phyloP scores from a whole-genome alignment of 345 rosid genomes.

The Eucalyptus pumila region DNA sequence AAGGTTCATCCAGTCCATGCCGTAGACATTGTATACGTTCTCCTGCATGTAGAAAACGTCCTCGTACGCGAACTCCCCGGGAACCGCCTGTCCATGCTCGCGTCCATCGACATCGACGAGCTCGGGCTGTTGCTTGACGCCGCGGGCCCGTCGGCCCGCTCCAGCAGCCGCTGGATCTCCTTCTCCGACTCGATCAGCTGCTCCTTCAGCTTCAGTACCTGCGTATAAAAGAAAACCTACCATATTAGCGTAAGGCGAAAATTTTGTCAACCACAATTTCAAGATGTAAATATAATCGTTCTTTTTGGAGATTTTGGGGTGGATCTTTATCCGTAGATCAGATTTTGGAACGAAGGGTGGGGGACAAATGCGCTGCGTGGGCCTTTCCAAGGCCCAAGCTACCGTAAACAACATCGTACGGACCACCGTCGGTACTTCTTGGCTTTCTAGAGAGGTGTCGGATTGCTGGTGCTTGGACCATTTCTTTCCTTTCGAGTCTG shows the following conservation, averaged over 20 bases:
- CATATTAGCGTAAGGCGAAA: not conserved
- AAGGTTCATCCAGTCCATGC: not conserved
- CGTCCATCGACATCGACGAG: conserved; percentile 27
- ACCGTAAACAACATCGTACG: conserved; percentile 10
- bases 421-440: not conserved
- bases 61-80: conserved; percentile 22
- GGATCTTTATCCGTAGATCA: not conserved
- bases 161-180: conserved; percentile 35
- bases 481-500: not conserved
- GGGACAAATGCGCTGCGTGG: not conserved
- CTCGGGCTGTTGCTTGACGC: conserved; percentile 35
- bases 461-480: not conserved
- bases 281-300: not conserved
- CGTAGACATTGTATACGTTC: conserved; percentile 11
- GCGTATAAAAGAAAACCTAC: not conserved
- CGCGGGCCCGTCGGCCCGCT: conserved; percentile 12
- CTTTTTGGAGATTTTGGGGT: not conserved
- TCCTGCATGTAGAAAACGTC: conserved; percentile 32
- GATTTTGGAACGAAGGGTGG: not conserved
- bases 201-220: conserved; percentile 51
- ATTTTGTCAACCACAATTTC: not conserved
- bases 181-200: conserved; percentile 32
- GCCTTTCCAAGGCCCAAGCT: not conserved
- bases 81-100: conserved; percentile 6
- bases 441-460: not conserved